Evolutionary conservation across 495 filamentous ascomycete genomes (phyloP).

Genomic region (Parathielavia hyrcaniae): DNA sequence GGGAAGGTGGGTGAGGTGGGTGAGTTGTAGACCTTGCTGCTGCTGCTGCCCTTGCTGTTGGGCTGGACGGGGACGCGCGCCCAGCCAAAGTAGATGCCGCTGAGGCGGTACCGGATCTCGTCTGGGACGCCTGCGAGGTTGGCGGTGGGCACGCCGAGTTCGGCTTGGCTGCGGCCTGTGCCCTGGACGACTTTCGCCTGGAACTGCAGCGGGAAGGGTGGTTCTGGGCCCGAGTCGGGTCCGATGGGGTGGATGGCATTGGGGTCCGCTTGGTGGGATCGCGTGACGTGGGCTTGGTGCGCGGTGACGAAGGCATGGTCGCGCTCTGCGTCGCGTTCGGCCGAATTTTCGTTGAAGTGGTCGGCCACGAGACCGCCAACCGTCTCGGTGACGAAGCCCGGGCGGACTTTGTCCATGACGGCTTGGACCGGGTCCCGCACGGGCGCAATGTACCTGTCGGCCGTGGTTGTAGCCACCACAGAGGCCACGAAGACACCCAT

Average conservation of each 20-base stretch:
- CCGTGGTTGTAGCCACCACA: slow-evolving; percentile 46
- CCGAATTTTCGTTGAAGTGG: slow-evolving; percentile 9
- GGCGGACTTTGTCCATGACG: slow-evolving; percentile 40
- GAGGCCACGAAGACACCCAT: slow-evolving; percentile 54
- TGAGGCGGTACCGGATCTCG: slow-evolving; percentile 44
- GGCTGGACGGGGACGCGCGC: slow-evolving; percentile 35
- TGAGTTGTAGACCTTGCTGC: not conserved
- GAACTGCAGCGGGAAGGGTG: slow-evolving; percentile 55
- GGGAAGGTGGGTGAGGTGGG: not conserved
- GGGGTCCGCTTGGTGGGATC: slow-evolving; percentile 9
- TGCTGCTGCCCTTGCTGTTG: slow-evolving; percentile 10
- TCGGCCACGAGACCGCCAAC: slow-evolving; percentile 41
- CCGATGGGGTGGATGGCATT: slow-evolving; percentile 26
- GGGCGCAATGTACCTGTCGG: slow-evolving; percentile 45
- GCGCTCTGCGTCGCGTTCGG: slow-evolving; percentile 7
- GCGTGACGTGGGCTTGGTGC: slow-evolving; percentile 32
- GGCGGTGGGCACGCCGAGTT: slow-evolving; percentile 34
- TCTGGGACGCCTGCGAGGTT: slow-evolving; percentile 42
- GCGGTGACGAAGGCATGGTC: slow-evolving; percentile 24
- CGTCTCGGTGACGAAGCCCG: slow-evolving; percentile 39
- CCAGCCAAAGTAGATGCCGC: slow-evolving; percentile 62
- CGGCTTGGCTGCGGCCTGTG: slow-evolving; percentile 28
- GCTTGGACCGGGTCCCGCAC: slow-evolving; percentile 38
- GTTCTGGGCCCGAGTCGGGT: slow-evolving; percentile 46
- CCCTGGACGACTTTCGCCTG: slow-evolving; percentile 37